Evolutionary conservation across 2,329 filamentous ascomycete genomes (phyloP), one percentile per base, ranked within the genome.

Genomic region (Xylaria sp.): DNA sequence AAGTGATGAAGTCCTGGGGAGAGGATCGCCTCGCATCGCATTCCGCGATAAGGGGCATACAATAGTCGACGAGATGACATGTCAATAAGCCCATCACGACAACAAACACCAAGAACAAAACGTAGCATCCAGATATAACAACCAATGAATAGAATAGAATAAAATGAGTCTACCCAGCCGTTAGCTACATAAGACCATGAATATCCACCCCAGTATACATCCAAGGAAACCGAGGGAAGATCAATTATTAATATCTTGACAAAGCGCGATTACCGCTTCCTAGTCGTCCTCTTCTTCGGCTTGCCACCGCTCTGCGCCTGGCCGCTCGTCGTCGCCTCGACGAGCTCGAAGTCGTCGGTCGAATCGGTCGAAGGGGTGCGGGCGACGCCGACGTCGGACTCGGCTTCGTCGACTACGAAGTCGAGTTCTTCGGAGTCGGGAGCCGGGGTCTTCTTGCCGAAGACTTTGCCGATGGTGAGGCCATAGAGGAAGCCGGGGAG

Each of bases 401-500:
- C 66, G 30, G 74, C 73, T 19, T 72, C 70, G 5, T 70, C 71
- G 4, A 30, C 23, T 35, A 73, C 74, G 1, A 74, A 74, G 2
- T 74, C 72, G 23, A 30, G 23, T 4, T 76, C 72, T 7, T 76
- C 73, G 2, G 74, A 68, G 11, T 76, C 70, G 30, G 64, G 60
- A 6, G 59, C 46, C 4, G 59, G 63, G 54, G 2, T 65, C 60
- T 69, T 75, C 70, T 63, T 49, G 2, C 71, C 64, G 11, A 85
- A 65, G 57, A 83, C 70, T 48, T 81, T 80, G 57, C 83, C 82
- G 48, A 82, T 64, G 4, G 80, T 82, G 60, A 78, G 77, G 56
- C 75, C 79, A 77, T 88, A 94, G 59, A 84, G 72, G 83, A 87
- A 95, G 57, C 87, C 71, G 0, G 94, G 94, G 4, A 96, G 77